These are phyloP conservation scores for Acanthamoeba polyphaga DNA, from an alignment of 208 protist species.

Conservation along the genomic window DNA sequence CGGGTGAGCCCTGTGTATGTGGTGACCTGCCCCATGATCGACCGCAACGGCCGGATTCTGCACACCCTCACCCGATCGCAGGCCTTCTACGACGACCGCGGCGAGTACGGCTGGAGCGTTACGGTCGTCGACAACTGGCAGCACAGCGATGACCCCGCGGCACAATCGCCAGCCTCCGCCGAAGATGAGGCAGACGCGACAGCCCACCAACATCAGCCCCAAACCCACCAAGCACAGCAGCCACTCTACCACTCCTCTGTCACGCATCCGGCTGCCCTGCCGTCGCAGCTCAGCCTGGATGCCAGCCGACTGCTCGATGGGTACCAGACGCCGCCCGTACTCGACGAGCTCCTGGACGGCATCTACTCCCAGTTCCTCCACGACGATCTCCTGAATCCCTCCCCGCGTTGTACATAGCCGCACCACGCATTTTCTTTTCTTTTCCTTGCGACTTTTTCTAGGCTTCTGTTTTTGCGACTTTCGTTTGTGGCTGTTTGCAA, in stretches of 20 bases:
- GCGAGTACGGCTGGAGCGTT: slow-evolving; percentile 13
- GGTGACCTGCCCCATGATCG: slow-evolving; percentile 23
- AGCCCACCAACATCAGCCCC: neutral
- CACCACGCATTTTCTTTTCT: too few relatives aligned
- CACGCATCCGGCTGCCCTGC: neutral
- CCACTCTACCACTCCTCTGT: neutral
- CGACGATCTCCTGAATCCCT: neutral
- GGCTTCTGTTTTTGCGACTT: too few relatives aligned
- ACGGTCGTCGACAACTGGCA: slow-evolving; percentile 12
- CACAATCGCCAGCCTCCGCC: neutral
- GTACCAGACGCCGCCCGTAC: neutral
- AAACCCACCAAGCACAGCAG: neutral
- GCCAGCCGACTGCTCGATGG: neutral
- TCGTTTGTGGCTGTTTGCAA: too few relatives aligned
- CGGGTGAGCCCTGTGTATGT: neutral
- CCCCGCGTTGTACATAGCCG: too few relatives aligned
- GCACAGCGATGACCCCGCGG: neutral
- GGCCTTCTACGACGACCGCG: neutral
- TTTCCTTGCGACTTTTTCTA: too few relatives aligned
- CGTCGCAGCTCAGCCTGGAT: neutral
- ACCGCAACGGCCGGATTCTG: neutral
- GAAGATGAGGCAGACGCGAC: neutral
- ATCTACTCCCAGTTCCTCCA: slow-evolving; percentile 7
- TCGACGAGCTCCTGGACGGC: neutral
- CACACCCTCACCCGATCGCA: neutral